These are phyloP conservation scores for Avena sativa DNA, from an alignment of 176 grass and related monocot genomes.

Conservation along the genomic window DNA sequence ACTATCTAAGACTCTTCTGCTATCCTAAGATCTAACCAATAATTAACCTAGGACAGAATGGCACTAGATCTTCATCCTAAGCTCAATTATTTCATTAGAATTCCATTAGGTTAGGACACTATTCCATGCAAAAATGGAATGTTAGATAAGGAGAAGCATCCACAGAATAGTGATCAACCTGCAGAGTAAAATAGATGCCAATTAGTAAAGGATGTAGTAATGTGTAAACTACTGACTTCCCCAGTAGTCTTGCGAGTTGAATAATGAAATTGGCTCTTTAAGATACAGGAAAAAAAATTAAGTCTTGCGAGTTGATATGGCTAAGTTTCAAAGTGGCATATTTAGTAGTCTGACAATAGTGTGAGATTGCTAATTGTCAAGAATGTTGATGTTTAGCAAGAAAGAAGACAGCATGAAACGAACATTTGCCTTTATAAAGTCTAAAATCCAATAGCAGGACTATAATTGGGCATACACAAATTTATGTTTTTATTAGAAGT, in stretches of 20 bases:
- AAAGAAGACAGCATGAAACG: constrained; percentile 9
- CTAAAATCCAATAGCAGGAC: background rate
- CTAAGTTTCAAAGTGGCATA: background rate
- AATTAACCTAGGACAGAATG: constrained; percentile 41
- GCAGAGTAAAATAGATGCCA: constrained; percentile 16
- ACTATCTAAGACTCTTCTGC: constrained; percentile 38
- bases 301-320: background rate
- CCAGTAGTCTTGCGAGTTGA: background rate
- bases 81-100: constrained; percentile 37
- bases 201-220: constrained; percentile 21
- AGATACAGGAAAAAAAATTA: background rate
- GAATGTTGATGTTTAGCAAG: background rate
- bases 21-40: constrained; percentile 47
- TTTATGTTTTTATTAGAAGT: constrained; percentile 16
- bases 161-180: constrained; percentile 51
- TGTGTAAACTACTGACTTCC: background rate
- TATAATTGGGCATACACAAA: background rate
- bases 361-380: constrained; percentile 22
- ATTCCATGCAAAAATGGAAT: constrained; percentile 39
- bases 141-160: constrained; percentile 39
- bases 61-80: constrained; percentile 51
- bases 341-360: constrained; percentile 15
- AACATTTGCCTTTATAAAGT: constrained; percentile 10
- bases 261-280: background rate
- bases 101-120: constrained; percentile 40